Evolutionary conservation across 2,329 filamentous ascomycete species (phyloP).

Genomic region (Fusarium nisikadoi): DNA sequence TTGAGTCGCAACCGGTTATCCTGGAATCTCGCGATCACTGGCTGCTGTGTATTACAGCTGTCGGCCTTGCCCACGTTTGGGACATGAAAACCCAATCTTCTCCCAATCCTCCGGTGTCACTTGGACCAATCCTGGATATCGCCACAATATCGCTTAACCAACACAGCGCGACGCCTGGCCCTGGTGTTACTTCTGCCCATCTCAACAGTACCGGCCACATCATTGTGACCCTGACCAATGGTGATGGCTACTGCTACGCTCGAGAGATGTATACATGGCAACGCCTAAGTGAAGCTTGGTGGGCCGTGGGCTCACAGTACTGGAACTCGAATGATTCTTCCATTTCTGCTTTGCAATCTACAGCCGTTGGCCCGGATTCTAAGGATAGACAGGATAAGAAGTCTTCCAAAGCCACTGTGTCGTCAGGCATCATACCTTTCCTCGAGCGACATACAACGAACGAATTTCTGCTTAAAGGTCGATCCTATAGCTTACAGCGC

Average conservation of each 20-base stretch:
- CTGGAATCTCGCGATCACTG: constrained; percentile 90
- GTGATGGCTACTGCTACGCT: constrained; percentile 92
- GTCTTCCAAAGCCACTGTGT: constrained; percentile 68
- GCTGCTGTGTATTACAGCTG: constrained; percentile 88
- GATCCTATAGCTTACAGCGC: constrained; percentile 89
- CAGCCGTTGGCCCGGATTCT: constrained; percentile 69
- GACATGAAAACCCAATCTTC: constrained; percentile 85
- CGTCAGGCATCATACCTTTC: constrained; percentile 91
- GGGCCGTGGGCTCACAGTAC: constrained; percentile 97
- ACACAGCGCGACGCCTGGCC: constrained; percentile 78
- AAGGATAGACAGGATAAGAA: constrained; percentile 58
- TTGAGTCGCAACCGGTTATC: constrained; percentile 94
- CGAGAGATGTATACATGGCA: constrained; percentile 91
- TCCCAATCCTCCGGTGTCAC: constrained; percentile 88
- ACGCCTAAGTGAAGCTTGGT: constrained; percentile 95
- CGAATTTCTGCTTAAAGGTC: constrained; percentile 89
- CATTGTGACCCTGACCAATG: constrained; percentile 91
- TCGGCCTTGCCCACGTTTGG: constrained; percentile 93
- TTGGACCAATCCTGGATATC: constrained; percentile 88
- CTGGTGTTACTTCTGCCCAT: constrained; percentile 89
- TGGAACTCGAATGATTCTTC: constrained; percentile 98
- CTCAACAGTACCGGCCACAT: constrained; percentile 89
- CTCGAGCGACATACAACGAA: constrained; percentile 95
- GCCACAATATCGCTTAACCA: constrained; percentile 82
- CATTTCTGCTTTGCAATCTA: constrained; percentile 81